These are phyloP conservation scores for Chlorencoelia australis DNA, from an alignment of 2,329 filamentous ascomycete species.

Conservation along the genomic window DNA sequence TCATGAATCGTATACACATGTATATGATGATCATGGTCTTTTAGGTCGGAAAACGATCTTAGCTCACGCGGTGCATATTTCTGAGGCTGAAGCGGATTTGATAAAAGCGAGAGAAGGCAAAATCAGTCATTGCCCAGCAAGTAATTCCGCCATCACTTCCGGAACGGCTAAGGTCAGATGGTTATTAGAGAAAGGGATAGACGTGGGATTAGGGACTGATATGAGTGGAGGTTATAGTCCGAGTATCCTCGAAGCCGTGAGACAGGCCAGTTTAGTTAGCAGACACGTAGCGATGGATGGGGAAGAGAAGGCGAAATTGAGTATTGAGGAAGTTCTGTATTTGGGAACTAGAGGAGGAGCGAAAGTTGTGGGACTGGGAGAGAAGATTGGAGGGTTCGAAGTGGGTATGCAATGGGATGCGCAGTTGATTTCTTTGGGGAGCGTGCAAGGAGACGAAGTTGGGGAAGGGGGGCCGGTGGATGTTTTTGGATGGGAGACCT, in stretches of 20 bases:
- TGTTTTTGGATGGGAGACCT: slow-evolving; percentile 84
- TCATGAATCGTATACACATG: slow-evolving; percentile 54
- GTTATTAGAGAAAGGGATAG: slow-evolving; percentile 64
- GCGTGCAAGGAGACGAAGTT: slow-evolving; percentile 32
- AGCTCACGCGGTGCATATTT: slow-evolving; percentile 75
- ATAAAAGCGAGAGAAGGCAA: slow-evolving; percentile 53
- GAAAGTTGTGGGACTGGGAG: slow-evolving; percentile 62
- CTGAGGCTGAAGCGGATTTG: slow-evolving; percentile 52
- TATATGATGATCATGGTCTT: slow-evolving; percentile 67
- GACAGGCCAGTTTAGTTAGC: slow-evolving; percentile 72
- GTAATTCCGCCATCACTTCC: slow-evolving; percentile 72
- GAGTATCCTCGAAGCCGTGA: slow-evolving; percentile 70
- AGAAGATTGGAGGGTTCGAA: slow-evolving; percentile 70
- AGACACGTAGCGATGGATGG: slow-evolving; percentile 54
- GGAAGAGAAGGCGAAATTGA: slow-evolving; percentile 50
- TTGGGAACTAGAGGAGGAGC: slow-evolving; percentile 86
- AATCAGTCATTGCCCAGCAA: slow-evolving; percentile 78
- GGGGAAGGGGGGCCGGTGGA: slow-evolving; percentile 58
- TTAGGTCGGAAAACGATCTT: slow-evolving; percentile 67
- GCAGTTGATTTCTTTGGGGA: slow-evolving; percentile 61
- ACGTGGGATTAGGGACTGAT: slow-evolving; percentile 82
- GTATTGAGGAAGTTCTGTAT: slow-evolving; percentile 78
- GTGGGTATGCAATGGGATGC: slow-evolving; percentile 86
- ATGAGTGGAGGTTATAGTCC: slow-evolving; percentile 80
- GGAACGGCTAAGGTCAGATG: slow-evolving; percentile 68